A percentile compares a stretch with the other conserved stretches of the same genome.
Conservation (phyloP, 2,329 filamentous ascomycete genomes). For the Aspergillus tanneri region DNA sequence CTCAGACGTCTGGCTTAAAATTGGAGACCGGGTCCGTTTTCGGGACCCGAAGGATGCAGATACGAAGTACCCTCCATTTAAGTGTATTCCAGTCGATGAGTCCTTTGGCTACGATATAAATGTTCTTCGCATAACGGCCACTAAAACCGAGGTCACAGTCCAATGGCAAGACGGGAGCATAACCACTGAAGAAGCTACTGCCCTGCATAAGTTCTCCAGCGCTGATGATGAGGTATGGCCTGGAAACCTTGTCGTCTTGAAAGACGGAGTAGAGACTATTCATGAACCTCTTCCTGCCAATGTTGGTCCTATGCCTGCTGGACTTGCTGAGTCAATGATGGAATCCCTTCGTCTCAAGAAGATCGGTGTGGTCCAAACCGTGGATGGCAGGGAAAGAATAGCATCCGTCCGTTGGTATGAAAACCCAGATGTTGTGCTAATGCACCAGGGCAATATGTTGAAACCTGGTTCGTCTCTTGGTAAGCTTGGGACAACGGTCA, state of each 20-base stretch:
- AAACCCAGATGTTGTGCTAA: conserved; percentile 38
- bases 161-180: conserved; percentile 60
- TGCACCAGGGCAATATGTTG: conserved; percentile 34
- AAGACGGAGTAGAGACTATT: conserved; percentile 36
- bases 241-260: conserved; percentile 54
- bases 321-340: background rate
- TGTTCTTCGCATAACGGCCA: conserved; percentile 53
- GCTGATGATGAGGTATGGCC: conserved; percentile 58
- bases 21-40: conserved; percentile 56
- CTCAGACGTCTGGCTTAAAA: conserved; percentile 36
- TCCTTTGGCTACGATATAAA: conserved; percentile 60
- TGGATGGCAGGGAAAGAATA: conserved; percentile 56
- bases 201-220: conserved; percentile 34
- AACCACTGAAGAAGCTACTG: conserved; percentile 47
- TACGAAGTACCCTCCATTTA: conserved; percentile 53
- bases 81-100: conserved; percentile 47
- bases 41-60: conserved; percentile 52
- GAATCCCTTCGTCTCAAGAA: conserved; percentile 39
- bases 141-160: conserved; percentile 52
- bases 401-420: conserved; percentile 57
- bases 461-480: conserved; percentile 47
- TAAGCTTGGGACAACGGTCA: conserved; percentile 39
- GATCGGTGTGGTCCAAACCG: conserved; percentile 58
- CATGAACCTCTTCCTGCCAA: background rate
- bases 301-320: background rate